Conservation (phyloP, 1,139 yeast genomes). For the Yamadazyma buinensis region DNA sequence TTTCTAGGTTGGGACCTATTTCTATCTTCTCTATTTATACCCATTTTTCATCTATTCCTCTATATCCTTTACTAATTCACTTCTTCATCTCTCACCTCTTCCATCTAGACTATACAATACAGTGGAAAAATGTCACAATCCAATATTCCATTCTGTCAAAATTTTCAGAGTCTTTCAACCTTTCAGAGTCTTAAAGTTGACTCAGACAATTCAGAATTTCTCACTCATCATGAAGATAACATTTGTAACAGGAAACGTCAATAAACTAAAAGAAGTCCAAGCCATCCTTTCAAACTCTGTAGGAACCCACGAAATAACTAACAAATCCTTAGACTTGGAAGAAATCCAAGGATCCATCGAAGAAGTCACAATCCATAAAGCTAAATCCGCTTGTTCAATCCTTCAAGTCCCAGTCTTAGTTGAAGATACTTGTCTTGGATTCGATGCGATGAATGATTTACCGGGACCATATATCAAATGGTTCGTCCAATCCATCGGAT, state of each 20-base stretch:
- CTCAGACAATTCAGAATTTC: too few relatives aligned
- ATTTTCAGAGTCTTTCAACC: too few relatives aligned
- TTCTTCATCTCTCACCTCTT: too few relatives aligned
- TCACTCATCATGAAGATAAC: conserved; percentile 35
- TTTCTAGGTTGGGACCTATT: not conserved
- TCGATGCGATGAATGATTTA: conserved; percentile 68
- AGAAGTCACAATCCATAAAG: conserved; percentile 79
- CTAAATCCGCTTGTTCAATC: conserved; percentile 65
- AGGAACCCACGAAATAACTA: conserved; percentile 54
- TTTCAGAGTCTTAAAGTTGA: too few relatives aligned
- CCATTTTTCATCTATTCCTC: too few relatives aligned
- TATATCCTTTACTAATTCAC: too few relatives aligned
- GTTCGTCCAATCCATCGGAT: conserved; percentile 74
- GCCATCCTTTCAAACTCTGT: conserved; percentile 57
- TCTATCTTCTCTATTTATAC: not conserved
- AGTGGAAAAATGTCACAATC: too few relatives aligned
- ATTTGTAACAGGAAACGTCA: conserved; percentile 84
- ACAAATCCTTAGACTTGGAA: conserved; percentile 69
- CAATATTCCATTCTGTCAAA: too few relatives aligned
- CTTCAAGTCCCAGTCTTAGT: conserved; percentile 76
- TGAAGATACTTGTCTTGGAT: conserved; percentile 91
- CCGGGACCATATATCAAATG: conserved; percentile 95
- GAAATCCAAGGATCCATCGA: conserved; percentile 89
- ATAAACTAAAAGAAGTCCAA: conserved; percentile 80
- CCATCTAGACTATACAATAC: too few relatives aligned